Evolutionary conservation across 129 eudicot genomes (phyloP), one percentile per base, ranked within the genome.

Genomic region (Calendula officinalis): DNA sequence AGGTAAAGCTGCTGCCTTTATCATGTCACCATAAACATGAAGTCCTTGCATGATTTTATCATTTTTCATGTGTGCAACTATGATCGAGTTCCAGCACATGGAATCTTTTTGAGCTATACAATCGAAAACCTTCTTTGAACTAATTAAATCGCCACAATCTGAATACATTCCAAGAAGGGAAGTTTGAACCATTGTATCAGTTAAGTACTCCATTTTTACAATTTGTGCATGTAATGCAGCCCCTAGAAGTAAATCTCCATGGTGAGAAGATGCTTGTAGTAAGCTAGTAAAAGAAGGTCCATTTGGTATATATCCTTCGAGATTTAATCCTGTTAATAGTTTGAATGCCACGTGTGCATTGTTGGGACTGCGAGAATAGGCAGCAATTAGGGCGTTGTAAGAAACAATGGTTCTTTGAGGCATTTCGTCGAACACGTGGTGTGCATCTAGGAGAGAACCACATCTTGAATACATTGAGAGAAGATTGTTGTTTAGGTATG

Each of bases 381-480:
- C 83, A 4, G 95, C 46, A 44, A 90, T 77, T 49, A 90, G 73
- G 16, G 85, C 74, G 15, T 86, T 90, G 72, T 81, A 90, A 8
- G 97, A 86, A 32, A 90, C 82, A 34, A 86, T 22, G 50, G 59
- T 88, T 74, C 82, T 66, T 6, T 79, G 67, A 74, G 84, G 92
- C 89, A 82, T 88, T 82, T 75, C 63, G 63, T 88, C 96, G 82
- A 88, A 82, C 81, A 88, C 45, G 0, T 12, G 56, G 16, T 44
- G 89, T 43, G 83, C 56, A 55, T 82, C 82, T 4, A 8, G 4
- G 5, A 71, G 48, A 2, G 94, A 85, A 4, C 88, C 78, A 61
- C 87, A 89, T 45, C 80, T 69, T 0, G 83, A 86, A 56, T 90
- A 90, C 95, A 86, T 84, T 4, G 91, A 77, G 44, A 90, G 52